These are phyloP conservation scores for Volvariella surrecta DNA, from an alignment of 1,284 basidiomycete species.

Conservation along the genomic window DNA sequence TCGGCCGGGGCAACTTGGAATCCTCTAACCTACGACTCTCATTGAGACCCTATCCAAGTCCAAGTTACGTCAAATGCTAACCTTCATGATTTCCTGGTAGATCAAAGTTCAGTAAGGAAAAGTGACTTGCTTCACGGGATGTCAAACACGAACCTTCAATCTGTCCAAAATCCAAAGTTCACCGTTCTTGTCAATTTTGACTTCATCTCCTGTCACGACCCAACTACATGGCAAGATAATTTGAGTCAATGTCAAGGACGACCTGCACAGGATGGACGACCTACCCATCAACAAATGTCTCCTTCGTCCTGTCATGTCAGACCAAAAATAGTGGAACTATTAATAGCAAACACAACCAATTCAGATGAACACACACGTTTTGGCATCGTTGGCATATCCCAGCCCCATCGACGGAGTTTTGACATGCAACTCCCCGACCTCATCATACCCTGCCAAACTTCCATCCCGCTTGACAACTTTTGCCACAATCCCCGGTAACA, in stretches of 20 bases:
- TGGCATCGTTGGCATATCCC: slow-evolving; percentile 43
- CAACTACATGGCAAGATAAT: too few relatives aligned
- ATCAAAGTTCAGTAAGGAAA: too few relatives aligned
- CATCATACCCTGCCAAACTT: slow-evolving; percentile 36
- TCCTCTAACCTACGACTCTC: slow-evolving; percentile 41
- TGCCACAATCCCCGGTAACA: slow-evolving; percentile 40
- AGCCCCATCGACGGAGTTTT: slow-evolving; percentile 42
- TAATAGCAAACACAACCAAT: neutral
- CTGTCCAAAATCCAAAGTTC: slow-evolving; percentile 63
- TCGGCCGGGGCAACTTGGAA: slow-evolving; percentile 67
- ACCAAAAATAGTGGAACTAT: neutral
- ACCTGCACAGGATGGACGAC: too few relatives aligned
- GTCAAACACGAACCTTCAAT: slow-evolving; percentile 40
- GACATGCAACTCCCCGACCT: slow-evolving; percentile 51
- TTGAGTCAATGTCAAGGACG: too few relatives aligned
- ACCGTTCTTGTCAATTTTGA: slow-evolving; percentile 42
- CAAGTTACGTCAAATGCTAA: slow-evolving; percentile 7
- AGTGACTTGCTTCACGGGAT: too few relatives aligned
- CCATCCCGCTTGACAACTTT: slow-evolving; percentile 50
- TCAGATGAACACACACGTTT: slow-evolving; percentile 38
- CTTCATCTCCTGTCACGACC: slow-evolving; percentile 67
- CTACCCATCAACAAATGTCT: slow-evolving; percentile 46
- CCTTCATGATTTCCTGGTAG: slow-evolving; percentile 48
- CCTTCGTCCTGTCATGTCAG: slow-evolving; percentile 40
- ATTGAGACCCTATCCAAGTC: neutral